Evolutionary conservation across 1,139 yeast genomes (phyloP).

Genomic region (Taphrina confusa): DNA sequence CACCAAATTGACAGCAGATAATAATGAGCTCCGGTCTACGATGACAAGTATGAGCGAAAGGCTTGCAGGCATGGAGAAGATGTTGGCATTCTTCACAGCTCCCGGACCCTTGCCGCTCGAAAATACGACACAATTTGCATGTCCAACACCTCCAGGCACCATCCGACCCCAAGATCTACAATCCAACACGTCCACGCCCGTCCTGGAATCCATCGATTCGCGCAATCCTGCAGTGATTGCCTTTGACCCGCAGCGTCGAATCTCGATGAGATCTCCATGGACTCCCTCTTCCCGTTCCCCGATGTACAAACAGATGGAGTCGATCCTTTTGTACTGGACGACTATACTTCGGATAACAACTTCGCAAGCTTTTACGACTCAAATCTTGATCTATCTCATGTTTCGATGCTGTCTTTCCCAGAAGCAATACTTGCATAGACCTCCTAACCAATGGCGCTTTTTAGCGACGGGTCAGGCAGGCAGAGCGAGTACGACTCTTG

Average conservation of each 20-base stretch:
- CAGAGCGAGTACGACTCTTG: not conserved
- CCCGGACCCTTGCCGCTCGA: not conserved
- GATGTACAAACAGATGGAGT: constrained; percentile 13
- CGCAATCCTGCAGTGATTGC: constrained; percentile 36
- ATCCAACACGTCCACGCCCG: constrained; percentile 1
- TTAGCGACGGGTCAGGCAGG: constrained; percentile 12
- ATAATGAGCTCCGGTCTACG: not conserved
- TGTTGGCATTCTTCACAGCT: constrained; percentile 12
- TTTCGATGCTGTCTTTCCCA: constrained; percentile 8
- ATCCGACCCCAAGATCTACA: constrained; percentile 6
- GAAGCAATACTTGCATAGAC: constrained; percentile 16
- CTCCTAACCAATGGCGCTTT: constrained; percentile 16
- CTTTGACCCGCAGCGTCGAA: constrained; percentile 34
- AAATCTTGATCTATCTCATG: not conserved
- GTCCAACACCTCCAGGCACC: constrained; percentile 17
- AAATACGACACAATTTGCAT: not conserved
- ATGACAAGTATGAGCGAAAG: constrained; percentile 5
- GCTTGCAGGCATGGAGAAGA: constrained; percentile 22
- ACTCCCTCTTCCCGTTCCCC: constrained; percentile 17
- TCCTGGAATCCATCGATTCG: constrained; percentile 23
- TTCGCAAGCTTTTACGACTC: constrained; percentile 9
- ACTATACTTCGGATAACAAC: constrained; percentile 13
- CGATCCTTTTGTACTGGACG: constrained; percentile 17
- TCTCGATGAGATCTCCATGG: constrained; percentile 8
- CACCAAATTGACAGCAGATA: constrained; percentile 12